phyloP scores from a whole-genome alignment of 371 early-diverging fungal genomes.

The Mucor sp. region DNA sequence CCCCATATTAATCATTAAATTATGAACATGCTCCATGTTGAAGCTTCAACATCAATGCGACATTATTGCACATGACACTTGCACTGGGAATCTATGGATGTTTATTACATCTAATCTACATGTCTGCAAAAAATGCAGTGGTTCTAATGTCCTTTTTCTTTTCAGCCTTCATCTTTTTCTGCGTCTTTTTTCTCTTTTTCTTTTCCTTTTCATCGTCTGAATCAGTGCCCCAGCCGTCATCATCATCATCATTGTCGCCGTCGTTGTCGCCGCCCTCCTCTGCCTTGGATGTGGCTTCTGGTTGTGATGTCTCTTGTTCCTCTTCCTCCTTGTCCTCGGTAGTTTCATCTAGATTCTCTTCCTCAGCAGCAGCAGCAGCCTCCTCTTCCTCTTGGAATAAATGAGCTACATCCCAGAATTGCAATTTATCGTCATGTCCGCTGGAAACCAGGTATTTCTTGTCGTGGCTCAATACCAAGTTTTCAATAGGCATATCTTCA shows the following conservation, averaged over 20 bases:
- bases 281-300: background rate
- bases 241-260: conserved; percentile 1
- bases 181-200: conserved; percentile 25
- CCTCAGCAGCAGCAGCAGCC: conserved; percentile 22
- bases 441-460: conserved; percentile 72
- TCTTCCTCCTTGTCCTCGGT: conserved; percentile 33
- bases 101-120: conserved; percentile 14
- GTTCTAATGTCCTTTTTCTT: conserved; percentile 14
- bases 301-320: background rate
- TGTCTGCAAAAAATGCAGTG: conserved; percentile 31
- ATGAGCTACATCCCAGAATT: conserved; percentile 80
- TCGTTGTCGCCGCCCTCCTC: background rate
- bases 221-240: conserved; percentile 29
- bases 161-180: conserved; percentile 22
- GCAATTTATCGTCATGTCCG: conserved; percentile 83
- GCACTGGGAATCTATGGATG: background rate
- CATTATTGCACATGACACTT: no score
- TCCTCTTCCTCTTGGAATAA: conserved; percentile 45
- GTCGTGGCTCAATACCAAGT: conserved; percentile 66
- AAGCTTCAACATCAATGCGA: background rate
- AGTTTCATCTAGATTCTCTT: conserved; percentile 24
- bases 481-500: conserved; percentile 83
- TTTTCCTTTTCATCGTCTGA: conserved; percentile 25
- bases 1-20: background rate
- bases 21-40: background rate